These are phyloP conservation scores for Curvularia sp. DNA, from an alignment of 2,329 filamentous ascomycete species.

Conservation along the genomic window DNA sequence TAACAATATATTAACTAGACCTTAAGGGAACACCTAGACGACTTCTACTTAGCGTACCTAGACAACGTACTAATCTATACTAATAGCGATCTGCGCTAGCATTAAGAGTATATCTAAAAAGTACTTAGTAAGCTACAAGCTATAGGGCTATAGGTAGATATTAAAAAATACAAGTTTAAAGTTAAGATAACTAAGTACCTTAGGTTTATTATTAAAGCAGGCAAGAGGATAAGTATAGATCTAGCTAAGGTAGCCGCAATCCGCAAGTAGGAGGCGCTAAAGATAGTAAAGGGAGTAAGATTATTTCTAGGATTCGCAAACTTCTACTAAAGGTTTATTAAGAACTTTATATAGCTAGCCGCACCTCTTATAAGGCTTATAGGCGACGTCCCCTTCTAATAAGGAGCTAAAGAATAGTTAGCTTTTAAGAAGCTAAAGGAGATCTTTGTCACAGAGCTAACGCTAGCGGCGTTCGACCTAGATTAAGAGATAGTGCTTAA, in stretches of 20 bases:
- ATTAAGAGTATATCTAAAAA: background rate
- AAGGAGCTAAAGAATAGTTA: background rate
- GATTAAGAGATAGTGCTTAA: background rate
- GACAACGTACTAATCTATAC: no score
- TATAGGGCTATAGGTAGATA: background rate
- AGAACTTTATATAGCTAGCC: background rate
- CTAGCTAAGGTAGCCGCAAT: background rate
- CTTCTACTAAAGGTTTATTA: no score
- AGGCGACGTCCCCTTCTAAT: background rate
- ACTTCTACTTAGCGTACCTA: no score
- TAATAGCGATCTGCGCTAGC: no score
- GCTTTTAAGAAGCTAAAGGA: no score
- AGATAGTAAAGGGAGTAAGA: no score
- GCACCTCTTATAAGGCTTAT: background rate
- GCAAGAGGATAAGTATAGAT: background rate
- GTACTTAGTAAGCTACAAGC: background rate
- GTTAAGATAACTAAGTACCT: conserved; percentile 3
- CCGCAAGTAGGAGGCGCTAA: background rate
- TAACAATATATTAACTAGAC: no score
- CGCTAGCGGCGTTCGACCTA: no score
- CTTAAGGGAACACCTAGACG: no score
- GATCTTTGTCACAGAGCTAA: no score
- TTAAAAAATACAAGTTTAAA: conserved; percentile 4
- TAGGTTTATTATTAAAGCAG: background rate
- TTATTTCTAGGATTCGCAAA: no score